A percentile compares a stretch with the other conserved stretches of the same genome.
Evolutionary conservation across 139 green algal species (phyloP).

Genomic region (Picochlorum sp.): DNA sequence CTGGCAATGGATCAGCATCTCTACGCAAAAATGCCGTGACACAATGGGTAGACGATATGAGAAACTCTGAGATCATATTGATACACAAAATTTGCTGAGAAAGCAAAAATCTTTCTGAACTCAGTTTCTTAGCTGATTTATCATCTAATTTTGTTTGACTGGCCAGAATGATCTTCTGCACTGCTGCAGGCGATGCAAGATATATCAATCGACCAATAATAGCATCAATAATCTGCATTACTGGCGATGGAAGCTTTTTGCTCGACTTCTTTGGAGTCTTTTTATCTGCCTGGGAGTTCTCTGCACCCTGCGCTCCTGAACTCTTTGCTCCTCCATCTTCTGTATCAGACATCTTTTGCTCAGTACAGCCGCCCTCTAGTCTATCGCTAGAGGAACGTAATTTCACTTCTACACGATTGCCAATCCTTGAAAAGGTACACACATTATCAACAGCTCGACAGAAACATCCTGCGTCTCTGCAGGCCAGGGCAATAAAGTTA

Average conservation of each 20-base stretch:
- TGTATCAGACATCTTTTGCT: no score
- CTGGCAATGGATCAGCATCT: not conserved
- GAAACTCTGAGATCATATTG: not conserved
- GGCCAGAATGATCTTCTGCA: no score
- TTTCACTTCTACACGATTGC: no score
- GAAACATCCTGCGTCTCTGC: slow-evolving; percentile 67
- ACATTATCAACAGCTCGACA: slow-evolving; percentile 38
- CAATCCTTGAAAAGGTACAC: no score
- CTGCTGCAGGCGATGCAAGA: not conserved
- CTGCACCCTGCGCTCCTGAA: no score
- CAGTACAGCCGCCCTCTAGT: no score
- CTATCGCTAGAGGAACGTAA: no score
- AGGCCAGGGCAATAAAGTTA: slow-evolving; percentile 38
- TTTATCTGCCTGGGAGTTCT: not conserved
- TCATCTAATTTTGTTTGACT: not conserved
- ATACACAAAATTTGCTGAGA: slow-evolving; percentile 1
- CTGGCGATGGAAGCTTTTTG: not conserved
- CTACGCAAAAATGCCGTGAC: not conserved
- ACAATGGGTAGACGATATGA: not conserved
- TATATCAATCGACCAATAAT: not conserved
- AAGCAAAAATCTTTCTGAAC: not conserved
- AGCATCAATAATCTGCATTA: not conserved
- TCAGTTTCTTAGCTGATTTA: not conserved
- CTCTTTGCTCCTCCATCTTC: no score
- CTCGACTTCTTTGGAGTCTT: not conserved